Conservation (phyloP, 306 rosid genomes). For the Albizia julibrissin region DNA sequence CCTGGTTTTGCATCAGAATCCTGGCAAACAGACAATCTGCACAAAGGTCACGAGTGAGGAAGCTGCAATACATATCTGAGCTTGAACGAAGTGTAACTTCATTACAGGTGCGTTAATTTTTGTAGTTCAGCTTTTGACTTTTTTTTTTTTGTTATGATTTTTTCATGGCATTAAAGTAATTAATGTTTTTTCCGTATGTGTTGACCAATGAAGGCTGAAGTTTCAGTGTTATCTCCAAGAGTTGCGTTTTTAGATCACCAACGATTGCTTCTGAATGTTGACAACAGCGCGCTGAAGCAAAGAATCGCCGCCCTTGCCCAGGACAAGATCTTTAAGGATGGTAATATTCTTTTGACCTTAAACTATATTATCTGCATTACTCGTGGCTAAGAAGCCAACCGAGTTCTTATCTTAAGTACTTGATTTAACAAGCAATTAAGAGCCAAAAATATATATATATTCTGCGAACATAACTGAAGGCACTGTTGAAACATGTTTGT, state of each 20-base stretch:
- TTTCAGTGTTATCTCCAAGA: conserved; percentile 87
- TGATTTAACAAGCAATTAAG: not conserved
- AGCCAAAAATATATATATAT: not conserved
- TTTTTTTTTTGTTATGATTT: not conserved
- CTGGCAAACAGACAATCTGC: conserved; percentile 98
- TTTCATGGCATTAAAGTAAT: not conserved
- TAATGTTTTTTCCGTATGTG: not conserved
- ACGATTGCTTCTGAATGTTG: conserved; percentile 92
- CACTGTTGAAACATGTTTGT: conserved; percentile 12
- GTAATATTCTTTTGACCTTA: conserved; percentile 40
- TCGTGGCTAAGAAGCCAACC: not conserved
- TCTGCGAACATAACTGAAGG: not conserved
- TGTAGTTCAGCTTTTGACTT: not conserved
- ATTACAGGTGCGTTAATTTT: conserved; percentile 57
- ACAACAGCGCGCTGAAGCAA: conserved; percentile 96
- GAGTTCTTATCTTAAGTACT: not conserved
- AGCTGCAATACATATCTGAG: conserved; percentile 95
- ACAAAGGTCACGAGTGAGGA: conserved; percentile 95
- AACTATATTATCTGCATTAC: not conserved
- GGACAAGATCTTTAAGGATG: conserved; percentile 95
- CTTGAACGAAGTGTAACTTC: conserved; percentile 95
- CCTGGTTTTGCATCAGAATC: conserved; percentile 55
- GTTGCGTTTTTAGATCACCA: conserved; percentile 97
- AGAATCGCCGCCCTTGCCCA: conserved; percentile 98
- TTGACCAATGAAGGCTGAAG: conserved; percentile 76